These are phyloP conservation scores for Phytophthora palmivora DNA, from an alignment of 352 stramenopile species.

Conservation along the genomic window DNA sequence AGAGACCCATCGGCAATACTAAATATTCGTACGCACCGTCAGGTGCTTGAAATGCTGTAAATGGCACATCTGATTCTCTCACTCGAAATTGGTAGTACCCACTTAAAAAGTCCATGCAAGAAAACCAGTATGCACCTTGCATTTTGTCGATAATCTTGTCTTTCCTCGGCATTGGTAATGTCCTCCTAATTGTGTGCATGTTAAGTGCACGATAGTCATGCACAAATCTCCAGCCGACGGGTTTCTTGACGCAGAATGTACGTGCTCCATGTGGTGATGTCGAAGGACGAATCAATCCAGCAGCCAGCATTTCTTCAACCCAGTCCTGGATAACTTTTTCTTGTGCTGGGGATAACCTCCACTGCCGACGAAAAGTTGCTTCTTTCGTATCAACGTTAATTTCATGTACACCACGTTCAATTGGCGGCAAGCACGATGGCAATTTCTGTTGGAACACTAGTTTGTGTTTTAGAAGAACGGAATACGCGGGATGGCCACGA, in stretches of 20 bases:
- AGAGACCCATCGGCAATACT: conserved; percentile 31
- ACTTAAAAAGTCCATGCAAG: conserved; percentile 29
- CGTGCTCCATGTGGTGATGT: conserved; percentile 22
- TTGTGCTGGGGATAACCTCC: conserved; percentile 16
- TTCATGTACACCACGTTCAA: too few relatives aligned
- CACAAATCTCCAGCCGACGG: conserved; percentile 25
- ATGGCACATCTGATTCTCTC: conserved; percentile 24
- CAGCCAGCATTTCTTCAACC: background rate
- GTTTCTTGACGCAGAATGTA: conserved; percentile 32
- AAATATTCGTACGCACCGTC: conserved; percentile 32
- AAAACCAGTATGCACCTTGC: conserved; percentile 19
- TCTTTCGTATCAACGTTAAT: too few relatives aligned
- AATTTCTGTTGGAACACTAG: too few relatives aligned
- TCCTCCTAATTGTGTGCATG: background rate
- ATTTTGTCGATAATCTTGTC: conserved; percentile 20
- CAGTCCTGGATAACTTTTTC: conserved; percentile 25
- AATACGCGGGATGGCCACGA: too few relatives aligned
- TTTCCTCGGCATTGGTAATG: conserved; percentile 21
- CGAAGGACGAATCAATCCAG: conserved; percentile 11
- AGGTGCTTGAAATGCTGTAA: conserved; percentile 25
- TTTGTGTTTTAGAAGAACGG: too few relatives aligned
- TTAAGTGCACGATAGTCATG: conserved; percentile 14
- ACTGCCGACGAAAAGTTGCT: too few relatives aligned
- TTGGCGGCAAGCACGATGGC: too few relatives aligned
- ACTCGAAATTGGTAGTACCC: conserved; percentile 36